Conservation (phyloP, 257 asterid genomes). For the Voacanga thouarsii region DNA sequence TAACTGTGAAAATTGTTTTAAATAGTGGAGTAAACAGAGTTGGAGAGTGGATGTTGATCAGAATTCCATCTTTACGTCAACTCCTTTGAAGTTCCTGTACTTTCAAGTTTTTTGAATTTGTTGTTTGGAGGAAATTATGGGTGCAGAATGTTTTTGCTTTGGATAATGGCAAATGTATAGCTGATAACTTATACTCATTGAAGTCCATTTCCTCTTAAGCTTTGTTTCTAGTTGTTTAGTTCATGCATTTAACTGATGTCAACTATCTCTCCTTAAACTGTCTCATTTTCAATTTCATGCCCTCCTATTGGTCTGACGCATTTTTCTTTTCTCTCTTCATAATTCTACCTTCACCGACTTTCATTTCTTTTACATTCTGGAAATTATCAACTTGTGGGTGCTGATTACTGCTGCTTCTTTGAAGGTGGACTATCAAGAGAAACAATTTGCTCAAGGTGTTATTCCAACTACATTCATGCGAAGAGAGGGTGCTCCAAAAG, state of each 20-base stretch:
- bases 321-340: not conserved
- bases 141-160: not conserved
- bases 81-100: not conserved
- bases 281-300: not conserved
- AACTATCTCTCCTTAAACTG: not conserved
- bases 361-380: not conserved
- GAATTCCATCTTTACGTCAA: not conserved
- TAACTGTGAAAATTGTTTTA: not conserved
- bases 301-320: not conserved
- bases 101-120: not conserved
- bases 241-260: not conserved
- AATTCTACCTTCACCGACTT: not conserved
- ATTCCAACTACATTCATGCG: slow-evolving; percentile 88
- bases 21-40: not conserved
- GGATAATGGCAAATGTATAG: not conserved
- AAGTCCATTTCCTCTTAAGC: not conserved
- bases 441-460: slow-evolving; percentile 87
- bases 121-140: not conserved
- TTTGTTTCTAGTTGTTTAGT: not conserved
- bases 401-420: slow-evolving; percentile 23
- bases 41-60: not conserved
- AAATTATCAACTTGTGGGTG: slow-evolving; percentile 3
- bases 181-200: not conserved
- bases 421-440: slow-evolving; percentile 97
- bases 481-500: slow-evolving; percentile 98